These are phyloP conservation scores for Polytrichum formosum DNA, from an alignment of 225 moss, liverwort and hornwort species.

Conservation along the genomic window DNA sequence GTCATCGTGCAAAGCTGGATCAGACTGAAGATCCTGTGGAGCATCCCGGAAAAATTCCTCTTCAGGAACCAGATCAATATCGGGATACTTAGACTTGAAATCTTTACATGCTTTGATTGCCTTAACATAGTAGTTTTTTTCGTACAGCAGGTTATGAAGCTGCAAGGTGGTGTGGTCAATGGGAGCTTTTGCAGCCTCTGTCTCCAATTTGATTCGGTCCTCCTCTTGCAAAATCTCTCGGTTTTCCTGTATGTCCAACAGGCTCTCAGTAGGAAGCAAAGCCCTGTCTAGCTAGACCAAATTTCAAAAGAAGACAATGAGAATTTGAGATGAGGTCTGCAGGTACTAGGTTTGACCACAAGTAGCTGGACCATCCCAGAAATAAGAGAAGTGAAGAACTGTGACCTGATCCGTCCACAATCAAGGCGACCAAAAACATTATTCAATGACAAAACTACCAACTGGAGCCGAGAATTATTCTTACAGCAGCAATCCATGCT, in stretches of 20 bases:
- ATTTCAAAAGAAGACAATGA: neutral
- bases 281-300: neutral
- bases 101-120: slow-evolving; percentile 98
- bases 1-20: slow-evolving; percentile 66
- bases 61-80: slow-evolving; percentile 84
- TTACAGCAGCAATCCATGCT: too few species aligned
- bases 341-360: too few species aligned
- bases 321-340: neutral
- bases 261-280: neutral
- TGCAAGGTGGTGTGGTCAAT: slow-evolving; percentile 96
- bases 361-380: too few species aligned
- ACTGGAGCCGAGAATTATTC: too few species aligned
- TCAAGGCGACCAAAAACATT: too few species aligned
- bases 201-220: slow-evolving; percentile 87
- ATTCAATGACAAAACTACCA: too few species aligned
- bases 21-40: slow-evolving; percentile 68
- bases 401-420: too few species aligned
- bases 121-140: slow-evolving; percentile 92
- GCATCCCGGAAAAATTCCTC: slow-evolving; percentile 81
- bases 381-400: too few species aligned
- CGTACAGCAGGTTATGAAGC: slow-evolving; percentile 91
- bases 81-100: slow-evolving; percentile 89
- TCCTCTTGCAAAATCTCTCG: slow-evolving; percentile 94
- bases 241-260: slow-evolving; percentile 59
- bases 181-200: slow-evolving; percentile 85